Evolutionary conservation across 2,329 filamentous ascomycete species (phyloP).

Genomic region (Blastomyces parvus): DNA sequence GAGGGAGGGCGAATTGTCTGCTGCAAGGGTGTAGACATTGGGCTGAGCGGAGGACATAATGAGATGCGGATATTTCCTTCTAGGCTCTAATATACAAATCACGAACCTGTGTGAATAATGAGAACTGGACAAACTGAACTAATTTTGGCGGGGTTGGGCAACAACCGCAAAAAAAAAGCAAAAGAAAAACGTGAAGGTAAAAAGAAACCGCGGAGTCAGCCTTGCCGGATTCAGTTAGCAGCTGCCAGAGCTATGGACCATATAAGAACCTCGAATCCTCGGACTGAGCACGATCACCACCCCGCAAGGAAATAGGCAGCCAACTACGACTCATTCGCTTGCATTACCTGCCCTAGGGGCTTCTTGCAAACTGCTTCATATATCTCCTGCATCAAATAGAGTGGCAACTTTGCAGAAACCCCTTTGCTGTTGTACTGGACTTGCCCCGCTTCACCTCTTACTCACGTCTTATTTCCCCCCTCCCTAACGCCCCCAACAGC

Average conservation of each 20-base stretch:
- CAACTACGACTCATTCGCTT: neutral
- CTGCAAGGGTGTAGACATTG: conserved; percentile 66
- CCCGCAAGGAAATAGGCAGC: too few species aligned
- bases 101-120: neutral
- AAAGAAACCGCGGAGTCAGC: neutral
- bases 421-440: neutral
- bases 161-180: neutral
- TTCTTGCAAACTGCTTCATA: neutral
- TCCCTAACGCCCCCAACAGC: too few species aligned
- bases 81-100: neutral
- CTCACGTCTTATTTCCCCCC: neutral
- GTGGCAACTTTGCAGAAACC: neutral
- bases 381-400: neutral
- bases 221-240: neutral
- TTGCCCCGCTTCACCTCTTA: neutral
- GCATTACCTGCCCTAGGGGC: neutral
- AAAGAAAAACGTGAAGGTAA: neutral
- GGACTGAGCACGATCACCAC: too few species aligned
- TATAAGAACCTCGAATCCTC: too few species aligned
- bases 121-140: neutral
- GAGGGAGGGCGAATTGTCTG: conserved; percentile 67
- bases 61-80: neutral
- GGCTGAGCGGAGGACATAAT: conserved; percentile 22
- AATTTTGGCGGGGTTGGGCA: neutral
- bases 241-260: neutral